Evolutionary conservation across 1,139 yeast genomes (phyloP), one percentile per base, ranked within the genome.

Genomic region (Yamadazyma trypodendri): DNA sequence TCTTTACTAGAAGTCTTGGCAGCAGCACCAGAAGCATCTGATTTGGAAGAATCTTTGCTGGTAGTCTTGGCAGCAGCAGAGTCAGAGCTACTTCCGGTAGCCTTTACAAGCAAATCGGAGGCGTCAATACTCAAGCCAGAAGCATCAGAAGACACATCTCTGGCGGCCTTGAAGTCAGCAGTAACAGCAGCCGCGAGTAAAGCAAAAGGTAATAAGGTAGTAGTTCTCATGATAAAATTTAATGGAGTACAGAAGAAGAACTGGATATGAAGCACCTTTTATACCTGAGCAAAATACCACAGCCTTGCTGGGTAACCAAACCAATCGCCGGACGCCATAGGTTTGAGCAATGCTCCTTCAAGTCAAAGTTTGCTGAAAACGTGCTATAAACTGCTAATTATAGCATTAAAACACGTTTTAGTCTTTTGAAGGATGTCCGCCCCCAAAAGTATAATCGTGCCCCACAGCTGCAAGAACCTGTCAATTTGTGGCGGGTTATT

Each of bases 41-140:
- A 28, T n/a, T n/a, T n/a, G n/a, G n/a, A n/a, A n/a, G n/a, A n/a
- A n/a, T n/a, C n/a, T n/a, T n/a, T n/a, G n/a, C n/a, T n/a, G n/a
- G n/a, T n/a, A n/a, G n/a, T n/a, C 14, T 31, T 41, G 15, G 33
- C 38, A 34, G 33, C 34, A 23, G 33, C 40, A 16, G 46, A 32
- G 31, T 46, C 42, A 24, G 53, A 54, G 25, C 50, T 50, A 12
- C 54, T 49, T 9, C 46, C 54, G 5, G 48, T 12, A 6, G 8
- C 28, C 8, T 24, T 12, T 4, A 6, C 14, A 16, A 9, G 12
- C 22, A 18, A 38, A 18, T 37, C 38, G 17, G 48, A 24, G 3
- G 34, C 10, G 20, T 31, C 44, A 31, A 38, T 41, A 36, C 48
- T 35, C 18, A 33, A 12, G 7, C 11, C 46, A 23, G 55, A 37